Evolutionary conservation across 306 rosid species (phyloP).

Genomic region (Hylodesmum podocarpum): DNA sequence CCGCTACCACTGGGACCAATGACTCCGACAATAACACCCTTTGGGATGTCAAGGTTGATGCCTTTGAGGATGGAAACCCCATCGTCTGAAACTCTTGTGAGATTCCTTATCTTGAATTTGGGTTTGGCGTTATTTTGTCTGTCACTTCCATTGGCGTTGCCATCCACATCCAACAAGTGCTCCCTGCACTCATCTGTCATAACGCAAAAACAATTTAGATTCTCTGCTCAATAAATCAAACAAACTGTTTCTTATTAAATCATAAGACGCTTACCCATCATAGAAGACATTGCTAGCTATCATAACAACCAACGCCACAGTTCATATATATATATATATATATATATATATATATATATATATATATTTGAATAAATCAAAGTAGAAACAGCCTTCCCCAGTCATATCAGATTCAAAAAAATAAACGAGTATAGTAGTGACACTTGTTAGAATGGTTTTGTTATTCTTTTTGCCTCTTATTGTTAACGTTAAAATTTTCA

Average conservation of each 20-base stretch:
- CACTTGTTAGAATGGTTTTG: no score
- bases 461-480: no score
- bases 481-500: no score
- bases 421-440: no score
- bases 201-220: no score
- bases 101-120: slow-evolving; percentile 58
- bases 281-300: slow-evolving; percentile 1
- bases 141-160: not conserved
- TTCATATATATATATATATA: no score
- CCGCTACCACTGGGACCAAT: slow-evolving; percentile 98
- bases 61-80: slow-evolving; percentile 61
- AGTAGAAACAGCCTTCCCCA: not conserved
- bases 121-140: not conserved
- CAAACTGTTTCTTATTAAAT: not conserved
- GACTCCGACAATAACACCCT: slow-evolving; percentile 68
- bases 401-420: not conserved
- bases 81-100: slow-evolving; percentile 50
- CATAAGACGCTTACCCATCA: not conserved
- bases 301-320: no score
- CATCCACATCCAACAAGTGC: slow-evolving; percentile 50
- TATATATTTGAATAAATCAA: not conserved
- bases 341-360: no score
- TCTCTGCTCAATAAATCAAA: no score
- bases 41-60: slow-evolving; percentile 57
- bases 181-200: slow-evolving; percentile 43